Evolutionary conservation across 73 alveolate genomes (phyloP), one percentile per base, ranked within the genome.

Genomic region (Paramecium octaurelia): DNA sequence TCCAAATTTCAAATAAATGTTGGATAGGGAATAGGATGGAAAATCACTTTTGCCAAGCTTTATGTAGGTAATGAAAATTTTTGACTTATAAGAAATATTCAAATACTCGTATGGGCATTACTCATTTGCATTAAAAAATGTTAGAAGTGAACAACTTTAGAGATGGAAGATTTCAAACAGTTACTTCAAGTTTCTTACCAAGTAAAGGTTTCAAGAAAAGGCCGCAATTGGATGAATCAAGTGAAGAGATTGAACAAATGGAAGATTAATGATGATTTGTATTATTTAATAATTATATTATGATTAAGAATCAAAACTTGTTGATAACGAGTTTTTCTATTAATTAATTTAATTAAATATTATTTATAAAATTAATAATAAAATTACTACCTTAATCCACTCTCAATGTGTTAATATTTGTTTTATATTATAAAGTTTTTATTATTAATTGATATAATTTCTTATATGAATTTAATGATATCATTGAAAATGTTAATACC

Each of bases 121-220:
- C 88, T 18, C 50, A 43, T 71, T 40, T 89, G 43, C 86, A 83
- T 71, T 60, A 89, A 34, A 89, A 89, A 64, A 89, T 89, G 94
- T 38, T 89, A 21, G 94, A 89, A 71, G 94, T 70, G 18, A 89
- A 89, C 57, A 89, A 89, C 76, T 89, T 70, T 70, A 68, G 75
- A 64, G 94, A 89, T 40, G 94, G 94, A 2, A 89, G 94, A 46
- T 89, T 89, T 73, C 27, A 89, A 73, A 89, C 91, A 1, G 91
- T 80, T 23, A 80, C 91, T 11, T 80, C 91, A 1, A 80, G 91
- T 24, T 80, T 80, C 57, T 31, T 64, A 34, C 84, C 84, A 1
- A 64, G 46, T 64, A 64, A 64, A 3, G 46, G 48, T 11, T 31
- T 54, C 31, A 54, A 64, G 12, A 64, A 64, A 34, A 64, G 84